Evolutionary conservation across 371 early-diverging fungal genomes (phyloP), one percentile per base, ranked within the genome.

Genomic region (Rhizopus arrhizus): DNA sequence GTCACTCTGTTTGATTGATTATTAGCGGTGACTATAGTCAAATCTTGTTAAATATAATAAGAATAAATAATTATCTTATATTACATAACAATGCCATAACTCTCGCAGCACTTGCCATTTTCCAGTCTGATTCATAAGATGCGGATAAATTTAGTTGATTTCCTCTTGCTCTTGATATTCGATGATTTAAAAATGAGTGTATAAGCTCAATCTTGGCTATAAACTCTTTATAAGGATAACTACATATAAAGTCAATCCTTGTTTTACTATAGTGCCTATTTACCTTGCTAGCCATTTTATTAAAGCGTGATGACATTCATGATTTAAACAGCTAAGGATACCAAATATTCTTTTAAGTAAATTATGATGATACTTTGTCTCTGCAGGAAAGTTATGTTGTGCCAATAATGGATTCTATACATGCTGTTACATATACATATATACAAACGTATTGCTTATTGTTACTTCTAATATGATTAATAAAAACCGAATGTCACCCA

Each of bases 71-170:
- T 32, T 11, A 10, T 28, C 10, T 32, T 22, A 53, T 22, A 11
- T 34, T 80, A 89, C 91, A 90, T 35, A 95, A 64, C 28, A 95
- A 68, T 1, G 92, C 90, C 96, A 96, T 95, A 6, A 92, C 88
- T 22, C 92, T 73, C 22, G 95, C 87, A 0, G 94, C 96, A n/a
- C 94, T 86, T 28, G 80, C 75, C 34, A 95, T 86, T 46, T 85
- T 85, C 90, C 96, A 95, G 66, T 95, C 95, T 5, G 83, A 78
- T 68, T 89, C 86, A 68, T 89, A 88, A 65, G 75, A 80, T 58
- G 61, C 70, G 5, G 70, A 74, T 43, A 68, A 61, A 29, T 61
- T 72, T 36, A 65, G 56, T 35, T 58, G 75, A 61, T 68, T 77
- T 50, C 76, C 66, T 61, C 71, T 80, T 53, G 88, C 85, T 50